Evolutionary conservation across 108 stramenopile species (phyloP).

Genomic region (Cyclotella distinguenda): DNA sequence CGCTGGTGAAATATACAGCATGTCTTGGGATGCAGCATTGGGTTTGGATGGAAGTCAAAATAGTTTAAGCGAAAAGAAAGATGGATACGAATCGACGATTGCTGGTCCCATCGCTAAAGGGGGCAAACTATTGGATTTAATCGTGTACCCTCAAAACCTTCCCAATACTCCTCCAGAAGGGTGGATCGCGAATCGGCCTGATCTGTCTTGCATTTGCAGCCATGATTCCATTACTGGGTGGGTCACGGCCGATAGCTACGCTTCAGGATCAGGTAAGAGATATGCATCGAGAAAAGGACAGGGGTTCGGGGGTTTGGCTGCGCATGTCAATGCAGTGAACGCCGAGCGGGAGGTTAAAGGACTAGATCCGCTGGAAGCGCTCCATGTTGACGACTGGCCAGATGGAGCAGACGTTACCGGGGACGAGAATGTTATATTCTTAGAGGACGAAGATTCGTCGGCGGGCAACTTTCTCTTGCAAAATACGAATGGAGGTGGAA

Average conservation of each 20-base stretch:
- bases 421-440: constrained; percentile 63
- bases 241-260: constrained; percentile 53
- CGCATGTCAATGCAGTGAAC: constrained; percentile 76
- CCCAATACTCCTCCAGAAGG: constrained; percentile 84
- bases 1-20: constrained; percentile 83
- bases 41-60: constrained; percentile 27
- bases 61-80: constrained; percentile 7
- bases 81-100: background rate
- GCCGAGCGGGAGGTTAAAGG: constrained; percentile 57
- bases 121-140: constrained; percentile 68
- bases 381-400: constrained; percentile 80
- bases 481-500: constrained; percentile 1
- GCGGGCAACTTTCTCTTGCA: background rate
- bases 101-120: constrained; percentile 25
- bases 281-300: constrained; percentile 35
- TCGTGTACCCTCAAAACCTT: constrained; percentile 85
- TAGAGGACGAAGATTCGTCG: constrained; percentile 72
- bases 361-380: constrained; percentile 50
- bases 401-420: constrained; percentile 54
- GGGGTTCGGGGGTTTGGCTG: constrained; percentile 69
- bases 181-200: constrained; percentile 66
- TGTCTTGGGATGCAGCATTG: constrained; percentile 77
- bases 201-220: constrained; percentile 69
- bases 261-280: constrained; percentile 51
- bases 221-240: constrained; percentile 83